Evolutionary conservation across 169 alveolate genomes (phyloP).

Genomic region (Babesia ovis): DNA sequence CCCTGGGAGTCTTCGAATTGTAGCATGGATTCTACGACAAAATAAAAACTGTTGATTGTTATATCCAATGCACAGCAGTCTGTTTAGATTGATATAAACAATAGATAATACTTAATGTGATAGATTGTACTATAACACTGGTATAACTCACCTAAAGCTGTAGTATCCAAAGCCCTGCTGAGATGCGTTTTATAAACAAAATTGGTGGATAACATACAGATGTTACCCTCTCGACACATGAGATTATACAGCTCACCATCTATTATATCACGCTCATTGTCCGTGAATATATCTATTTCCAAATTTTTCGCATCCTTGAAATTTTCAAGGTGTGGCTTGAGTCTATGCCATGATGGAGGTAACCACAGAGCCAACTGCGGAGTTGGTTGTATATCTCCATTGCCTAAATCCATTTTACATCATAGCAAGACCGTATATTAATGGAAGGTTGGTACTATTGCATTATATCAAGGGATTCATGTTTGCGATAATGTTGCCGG

Average conservation of each 20-base stretch:
- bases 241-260: constrained; percentile 20
- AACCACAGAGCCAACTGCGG: constrained; percentile 23
- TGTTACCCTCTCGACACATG: constrained; percentile 27
- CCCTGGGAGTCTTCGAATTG: not conserved
- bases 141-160: constrained; percentile 19
- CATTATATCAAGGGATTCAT: no score
- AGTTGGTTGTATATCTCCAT: no score
- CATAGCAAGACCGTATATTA: no score
- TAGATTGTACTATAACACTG: not conserved
- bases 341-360: constrained; percentile 22
- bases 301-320: not conserved
- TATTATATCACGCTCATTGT: constrained; percentile 18
- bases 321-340: constrained; percentile 16
- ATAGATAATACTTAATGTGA: not conserved
- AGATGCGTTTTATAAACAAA: constrained; percentile 53
- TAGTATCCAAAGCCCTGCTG: constrained; percentile 12
- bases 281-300: not conserved
- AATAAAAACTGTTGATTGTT: not conserved
- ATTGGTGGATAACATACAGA: constrained; percentile 38
- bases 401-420: no score
- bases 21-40: not conserved
- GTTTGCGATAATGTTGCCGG: no score
- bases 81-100: not conserved
- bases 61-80: not conserved
- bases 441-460: no score